A percentile compares a stretch with the other conserved stretches of the same genome.
Conservation (phyloP, 805 yeast genomes). For the Blastobotrys mokoenaii region DNA sequence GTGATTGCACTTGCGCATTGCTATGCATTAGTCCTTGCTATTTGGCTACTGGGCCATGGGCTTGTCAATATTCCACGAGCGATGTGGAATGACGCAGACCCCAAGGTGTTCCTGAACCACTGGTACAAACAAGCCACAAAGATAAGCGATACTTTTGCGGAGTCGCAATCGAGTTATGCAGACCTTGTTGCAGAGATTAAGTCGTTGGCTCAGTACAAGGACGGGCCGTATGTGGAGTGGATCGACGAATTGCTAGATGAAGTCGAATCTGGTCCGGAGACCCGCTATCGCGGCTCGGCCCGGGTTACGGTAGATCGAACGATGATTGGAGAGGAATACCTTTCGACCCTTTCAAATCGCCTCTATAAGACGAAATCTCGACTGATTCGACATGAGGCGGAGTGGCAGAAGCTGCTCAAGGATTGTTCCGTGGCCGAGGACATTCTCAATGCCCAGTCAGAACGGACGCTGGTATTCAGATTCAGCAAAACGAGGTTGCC, state of each 20-base stretch:
- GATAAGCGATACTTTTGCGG: conserved; percentile 53
- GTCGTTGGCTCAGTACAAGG: conserved; percentile 40
- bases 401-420: conserved; percentile 42
- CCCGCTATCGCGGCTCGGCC: conserved; percentile 5
- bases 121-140: conserved; percentile 49
- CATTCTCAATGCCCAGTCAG: conserved; percentile 36
- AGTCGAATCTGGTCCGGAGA: conserved; percentile 18
- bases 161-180: conserved; percentile 50
- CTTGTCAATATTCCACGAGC: conserved; percentile 56
- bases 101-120: conserved; percentile 30
- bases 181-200: conserved; percentile 56
- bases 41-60: conserved; percentile 84
- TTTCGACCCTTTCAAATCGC: conserved; percentile 43
- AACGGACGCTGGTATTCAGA: conserved; percentile 24
- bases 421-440: conserved; percentile 52
- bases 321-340: conserved; percentile 31
- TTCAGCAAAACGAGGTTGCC: conserved; percentile 24
- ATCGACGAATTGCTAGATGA: conserved; percentile 48
- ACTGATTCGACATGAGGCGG: conserved; percentile 46
- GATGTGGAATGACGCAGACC: conserved; percentile 28
- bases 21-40: conserved; percentile 62
- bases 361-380: conserved; percentile 46
- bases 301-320: conserved; percentile 16
- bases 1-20: conserved; percentile 71
- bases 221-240: conserved; percentile 51